Conservation (phyloP, 1,284 basidiomycete genomes). For the Papiliotrema terrestris region DNA sequence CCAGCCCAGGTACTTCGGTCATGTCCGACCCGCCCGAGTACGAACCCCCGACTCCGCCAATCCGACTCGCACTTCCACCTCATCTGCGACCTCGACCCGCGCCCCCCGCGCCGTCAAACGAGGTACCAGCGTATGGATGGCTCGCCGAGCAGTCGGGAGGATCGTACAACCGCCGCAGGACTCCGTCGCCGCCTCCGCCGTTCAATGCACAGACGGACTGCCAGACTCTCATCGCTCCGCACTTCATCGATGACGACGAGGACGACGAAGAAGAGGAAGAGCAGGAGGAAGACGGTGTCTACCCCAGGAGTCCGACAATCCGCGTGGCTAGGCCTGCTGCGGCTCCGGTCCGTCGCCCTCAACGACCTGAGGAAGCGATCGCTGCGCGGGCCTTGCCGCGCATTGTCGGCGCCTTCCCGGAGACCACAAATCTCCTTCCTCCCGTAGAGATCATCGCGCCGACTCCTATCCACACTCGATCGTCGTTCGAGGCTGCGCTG, state of each 20-base stretch:
- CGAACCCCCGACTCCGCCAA: neutral
- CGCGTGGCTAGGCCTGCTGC: neutral
- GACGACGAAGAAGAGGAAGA: neutral
- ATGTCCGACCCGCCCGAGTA: conserved; percentile 5
- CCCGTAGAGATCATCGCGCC: neutral
- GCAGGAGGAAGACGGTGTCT: neutral
- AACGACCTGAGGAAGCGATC: neutral
- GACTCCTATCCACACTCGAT: neutral
- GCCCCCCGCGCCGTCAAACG: neutral
- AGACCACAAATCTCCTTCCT: neutral
- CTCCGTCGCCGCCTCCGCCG: conserved; percentile 10
- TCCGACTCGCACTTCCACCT: neutral
- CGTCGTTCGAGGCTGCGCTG: conserved; percentile 10
- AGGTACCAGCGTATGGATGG: neutral
- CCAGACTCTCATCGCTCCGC: neutral
- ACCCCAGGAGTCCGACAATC: neutral
- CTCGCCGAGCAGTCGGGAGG: neutral
- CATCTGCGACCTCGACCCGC: neutral
- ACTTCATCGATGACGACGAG: conserved; percentile 4
- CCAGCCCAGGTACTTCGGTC: neutral
- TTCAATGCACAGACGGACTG: conserved; percentile 9
- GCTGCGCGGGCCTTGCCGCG: neutral
- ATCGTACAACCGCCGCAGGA: neutral
- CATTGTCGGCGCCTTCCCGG: neutral
- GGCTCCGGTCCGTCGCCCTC: neutral